Evolutionary conservation across 371 early-diverging fungal species (phyloP), one percentile per base, ranked within the genome.

Genomic region (Mucor piriformis): DNA sequence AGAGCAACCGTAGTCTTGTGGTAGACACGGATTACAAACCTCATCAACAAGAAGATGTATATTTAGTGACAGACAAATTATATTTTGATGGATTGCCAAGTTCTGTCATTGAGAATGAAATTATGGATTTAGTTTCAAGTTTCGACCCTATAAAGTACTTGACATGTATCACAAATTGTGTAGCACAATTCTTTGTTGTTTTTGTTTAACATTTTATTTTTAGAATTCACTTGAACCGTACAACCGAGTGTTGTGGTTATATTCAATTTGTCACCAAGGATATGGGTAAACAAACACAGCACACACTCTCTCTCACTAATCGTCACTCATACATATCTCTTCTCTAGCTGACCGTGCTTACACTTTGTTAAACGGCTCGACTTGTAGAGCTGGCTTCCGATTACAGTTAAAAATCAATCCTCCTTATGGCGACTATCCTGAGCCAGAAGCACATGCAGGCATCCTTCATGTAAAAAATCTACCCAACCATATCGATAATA

Each of bases 381-480:
- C 52, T 20, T 42, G 68, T 42, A 63, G 61, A 46, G 59, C 65
- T 43, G 64, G 56, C 48, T 49, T 61, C n/a, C 29, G 49, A 42
- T 53, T 76, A 24, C 69, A 69, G 23, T 54, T 76, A 23, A 62
- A 59, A 48, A 76, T 77, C 27, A 55, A 61, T 23, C 57, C 68
- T 37, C 63, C 70, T 18, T 53, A 38, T 20, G 53, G 50, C 7
- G 64, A 60, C 43, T 38, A 54, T 13, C 57, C 59, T 33, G 72
- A 77, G 42, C 77, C 77, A 7, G 68, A 69, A 58, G 66, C 74
- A 35, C 49, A 59, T 33, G 70, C 78, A 23, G 60, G 51, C 16
- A 74, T 77, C 24, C 58, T 78, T 32, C 71, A 75, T 24, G 68
- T 79, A 34, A 67, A 63, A 54, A 66, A 74, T 34, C 56, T 82